Evolutionary conservation across 305 asterid species (phyloP).

Genomic region (Fraxinus albicans): DNA sequence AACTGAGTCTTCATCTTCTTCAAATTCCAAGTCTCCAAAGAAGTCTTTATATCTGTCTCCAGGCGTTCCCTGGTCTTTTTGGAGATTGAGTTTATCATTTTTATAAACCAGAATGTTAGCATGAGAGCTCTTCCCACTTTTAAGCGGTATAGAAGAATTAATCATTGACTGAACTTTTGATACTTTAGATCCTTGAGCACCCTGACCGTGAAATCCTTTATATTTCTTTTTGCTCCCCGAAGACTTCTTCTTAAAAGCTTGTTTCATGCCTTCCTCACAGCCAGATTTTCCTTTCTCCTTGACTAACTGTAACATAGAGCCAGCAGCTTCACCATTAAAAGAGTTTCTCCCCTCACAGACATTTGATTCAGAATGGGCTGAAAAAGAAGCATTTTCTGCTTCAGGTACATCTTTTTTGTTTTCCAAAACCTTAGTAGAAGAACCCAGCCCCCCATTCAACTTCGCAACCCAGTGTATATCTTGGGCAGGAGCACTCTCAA

Average conservation of each 20-base stretch:
- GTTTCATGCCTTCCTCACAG: constrained; percentile 41
- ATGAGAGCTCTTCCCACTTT: constrained; percentile 48
- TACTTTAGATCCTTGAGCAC: constrained; percentile 32
- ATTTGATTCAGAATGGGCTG: constrained; percentile 43
- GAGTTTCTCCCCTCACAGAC: constrained; percentile 42
- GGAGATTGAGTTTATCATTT: constrained; percentile 43
- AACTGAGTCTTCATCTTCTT: constrained; percentile 44
- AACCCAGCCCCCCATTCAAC: constrained; percentile 38
- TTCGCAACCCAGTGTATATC: constrained; percentile 41
- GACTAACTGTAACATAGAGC: constrained; percentile 35
- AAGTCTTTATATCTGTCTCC: constrained; percentile 36
- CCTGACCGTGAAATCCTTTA: constrained; percentile 40
- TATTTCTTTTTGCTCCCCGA: constrained; percentile 49
- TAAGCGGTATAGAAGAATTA: constrained; percentile 46
- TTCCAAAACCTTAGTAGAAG: constrained; percentile 37
- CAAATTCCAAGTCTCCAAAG: constrained; percentile 48
- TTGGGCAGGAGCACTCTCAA: constrained; percentile 39
- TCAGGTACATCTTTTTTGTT: constrained; percentile 37
- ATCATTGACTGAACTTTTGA: constrained; percentile 39
- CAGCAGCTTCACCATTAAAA: constrained; percentile 31
- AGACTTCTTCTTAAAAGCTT: constrained; percentile 42
- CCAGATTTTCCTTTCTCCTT: constrained; percentile 44
- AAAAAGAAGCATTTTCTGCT: constrained; percentile 38
- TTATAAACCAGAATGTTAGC: constrained; percentile 33
- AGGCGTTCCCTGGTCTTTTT: constrained; percentile 49